Conservation (phyloP, 2,329 filamentous ascomycete species). For the Pseudomassariella vexata region DNA sequence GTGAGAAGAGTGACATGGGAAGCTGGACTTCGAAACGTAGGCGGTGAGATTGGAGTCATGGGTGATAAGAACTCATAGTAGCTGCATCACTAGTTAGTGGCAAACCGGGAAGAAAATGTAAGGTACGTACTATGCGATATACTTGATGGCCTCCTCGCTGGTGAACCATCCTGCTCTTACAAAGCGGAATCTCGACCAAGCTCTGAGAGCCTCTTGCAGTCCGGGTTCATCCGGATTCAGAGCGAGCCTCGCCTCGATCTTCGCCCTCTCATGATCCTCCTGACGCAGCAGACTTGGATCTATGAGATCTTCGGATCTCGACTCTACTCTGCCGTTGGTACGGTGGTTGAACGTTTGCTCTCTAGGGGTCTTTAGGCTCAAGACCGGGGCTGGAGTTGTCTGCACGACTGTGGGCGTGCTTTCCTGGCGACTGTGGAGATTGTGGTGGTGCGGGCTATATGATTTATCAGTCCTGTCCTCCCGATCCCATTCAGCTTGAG, state of each 20-base stretch:
- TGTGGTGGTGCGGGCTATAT: constrained; percentile 22
- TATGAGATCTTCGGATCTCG: constrained; percentile 24
- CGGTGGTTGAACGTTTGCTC: constrained; percentile 13
- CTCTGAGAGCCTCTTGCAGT: constrained; percentile 66
- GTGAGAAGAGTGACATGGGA: constrained; percentile 75
- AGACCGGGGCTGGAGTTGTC: constrained; percentile 15
- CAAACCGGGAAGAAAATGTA: constrained; percentile 2
- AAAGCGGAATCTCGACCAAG: constrained; percentile 91
- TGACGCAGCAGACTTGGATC: constrained; percentile 23
- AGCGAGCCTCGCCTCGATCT: constrained; percentile 40
- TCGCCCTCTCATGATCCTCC: constrained; percentile 16
- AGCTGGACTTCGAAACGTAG: constrained; percentile 78
- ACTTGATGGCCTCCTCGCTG: constrained; percentile 84
- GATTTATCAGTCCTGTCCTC: constrained; percentile 15
- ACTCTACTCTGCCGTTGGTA: constrained; percentile 12
- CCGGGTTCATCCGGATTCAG: constrained; percentile 45
- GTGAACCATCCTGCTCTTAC: constrained; percentile 98
- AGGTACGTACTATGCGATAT: constrained; percentile 77
- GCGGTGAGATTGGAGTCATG: constrained; percentile 87
- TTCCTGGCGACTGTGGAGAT: constrained; percentile 18
- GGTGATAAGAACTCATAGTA: constrained; percentile 91
- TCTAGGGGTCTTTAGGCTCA: constrained; percentile 15
- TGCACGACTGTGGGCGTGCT: constrained; percentile 17
- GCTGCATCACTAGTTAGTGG: too few relatives aligned
- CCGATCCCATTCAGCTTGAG: constrained; percentile 2